Base-by-base conservation (phyloP, 495 filamentous ascomycete genomes). In the Letharia columbiana region DNA sequence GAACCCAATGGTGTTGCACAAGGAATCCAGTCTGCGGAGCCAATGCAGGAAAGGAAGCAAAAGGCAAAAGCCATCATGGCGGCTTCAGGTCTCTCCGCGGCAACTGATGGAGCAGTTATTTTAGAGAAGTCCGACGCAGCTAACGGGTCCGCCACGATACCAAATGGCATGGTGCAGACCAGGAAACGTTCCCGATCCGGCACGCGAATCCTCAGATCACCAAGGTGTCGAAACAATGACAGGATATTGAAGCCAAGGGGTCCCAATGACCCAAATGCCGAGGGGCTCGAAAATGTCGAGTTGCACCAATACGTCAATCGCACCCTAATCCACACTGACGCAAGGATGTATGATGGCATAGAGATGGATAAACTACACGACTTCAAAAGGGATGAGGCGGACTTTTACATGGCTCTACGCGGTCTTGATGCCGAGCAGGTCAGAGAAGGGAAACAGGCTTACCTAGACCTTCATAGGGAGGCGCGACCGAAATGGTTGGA, bases 301-400 rank as follows among this genome's bases (percentile, higher is more conserved):
- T 79, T 96, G 62, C 84, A 92, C 49, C 84, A 91, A 69, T 93
- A 89, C 77, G 83, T 90, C 67, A 85, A 85, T 69, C 89, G 89
- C 72, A 92, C 96, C 71, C 81, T 86, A 60, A 72, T 88, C 23
- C 85, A 93, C 73, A 83, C 84, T 23, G 84, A 84, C 17, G 85
- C 85, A 28, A 77, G 87, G 67, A 77, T 82, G 54, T 41, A 61
- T 15, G 77, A 83, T 42, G 72, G 76, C 31, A 73, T 76, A 41
- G 68, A 76, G n/a, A 50, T 62, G 60, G 56, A 71, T 5, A 66
- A 72, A 13, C 77, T 77, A 8, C 44, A 63, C 35, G 56, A 40
- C 57, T 47, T 52, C 33, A 65, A 68, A 60, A 39, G 63, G 42
- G 39, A 60, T 20, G 60, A 68, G 31, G 54, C 66, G 23, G 44